These are phyloP conservation scores for Aspergillus phoenicis DNA, from an alignment of 2,329 filamentous ascomycete genomes.

Conservation along the genomic window DNA sequence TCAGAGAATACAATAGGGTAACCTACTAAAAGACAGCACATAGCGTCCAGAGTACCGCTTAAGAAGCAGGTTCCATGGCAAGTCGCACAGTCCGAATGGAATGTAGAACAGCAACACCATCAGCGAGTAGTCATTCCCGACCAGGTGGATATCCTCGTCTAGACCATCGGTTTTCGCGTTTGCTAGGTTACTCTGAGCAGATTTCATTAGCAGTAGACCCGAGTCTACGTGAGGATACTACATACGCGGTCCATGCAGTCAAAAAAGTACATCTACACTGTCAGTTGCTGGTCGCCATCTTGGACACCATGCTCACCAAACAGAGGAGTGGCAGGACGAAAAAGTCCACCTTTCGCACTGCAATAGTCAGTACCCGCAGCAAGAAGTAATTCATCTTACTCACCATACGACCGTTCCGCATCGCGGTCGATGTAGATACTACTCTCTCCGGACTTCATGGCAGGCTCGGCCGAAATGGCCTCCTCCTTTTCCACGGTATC, in stretches of 20 bases:
- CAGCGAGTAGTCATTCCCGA: conserved; percentile 40
- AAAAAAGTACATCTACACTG: conserved; percentile 43
- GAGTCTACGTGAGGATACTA: not conserved
- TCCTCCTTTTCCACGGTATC: conserved; percentile 6
- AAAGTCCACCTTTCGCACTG: conserved; percentile 43
- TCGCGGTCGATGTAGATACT: conserved; percentile 33
- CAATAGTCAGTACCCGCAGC: not conserved
- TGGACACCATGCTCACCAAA: conserved; percentile 28
- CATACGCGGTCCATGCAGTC: conserved; percentile 35
- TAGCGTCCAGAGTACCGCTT: conserved; percentile 47
- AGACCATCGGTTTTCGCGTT: conserved; percentile 53
- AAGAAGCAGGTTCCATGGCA: conserved; percentile 48
- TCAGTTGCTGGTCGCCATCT: not conserved
- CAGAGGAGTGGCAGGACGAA: conserved; percentile 49
- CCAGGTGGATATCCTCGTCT: conserved; percentile 40
- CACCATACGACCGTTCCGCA: conserved; percentile 39
- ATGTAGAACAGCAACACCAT: conserved; percentile 54
- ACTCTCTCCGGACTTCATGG: conserved; percentile 28
- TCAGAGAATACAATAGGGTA: not conserved
- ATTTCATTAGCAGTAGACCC: conserved; percentile 15
- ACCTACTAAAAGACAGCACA: conserved; percentile 40
- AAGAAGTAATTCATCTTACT: conserved; percentile 4
- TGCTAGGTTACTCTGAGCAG: conserved; percentile 45
- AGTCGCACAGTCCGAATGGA: conserved; percentile 53
- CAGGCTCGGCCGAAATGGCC: conserved; percentile 1